Evolutionary conservation across 2,329 filamentous ascomycete genomes (phyloP).

Genomic region (Cercospora sp.): DNA sequence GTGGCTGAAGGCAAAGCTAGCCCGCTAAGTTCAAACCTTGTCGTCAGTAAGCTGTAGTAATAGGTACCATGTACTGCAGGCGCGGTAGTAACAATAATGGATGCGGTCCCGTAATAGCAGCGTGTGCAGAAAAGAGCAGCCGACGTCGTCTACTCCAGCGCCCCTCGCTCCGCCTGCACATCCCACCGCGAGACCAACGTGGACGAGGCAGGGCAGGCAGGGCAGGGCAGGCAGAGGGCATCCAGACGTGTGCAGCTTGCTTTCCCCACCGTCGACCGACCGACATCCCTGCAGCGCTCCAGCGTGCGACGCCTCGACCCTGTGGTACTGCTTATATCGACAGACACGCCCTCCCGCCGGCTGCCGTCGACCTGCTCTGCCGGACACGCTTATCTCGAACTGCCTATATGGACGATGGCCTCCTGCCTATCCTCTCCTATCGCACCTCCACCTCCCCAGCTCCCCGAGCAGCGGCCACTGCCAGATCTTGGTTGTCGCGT

Average conservation of each 20-base stretch:
- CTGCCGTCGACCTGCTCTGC: neutral
- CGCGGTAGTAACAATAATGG: neutral
- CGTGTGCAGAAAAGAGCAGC: neutral
- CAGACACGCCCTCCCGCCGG: neutral
- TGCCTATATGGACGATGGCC: neutral
- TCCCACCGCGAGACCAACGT: neutral
- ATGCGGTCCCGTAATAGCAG: neutral
- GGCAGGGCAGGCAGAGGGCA: neutral
- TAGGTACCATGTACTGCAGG: slow-evolving; percentile 4
- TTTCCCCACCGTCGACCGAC: neutral
- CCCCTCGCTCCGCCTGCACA: neutral
- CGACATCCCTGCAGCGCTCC: neutral
- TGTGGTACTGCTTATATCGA: neutral
- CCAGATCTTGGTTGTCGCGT: neutral
- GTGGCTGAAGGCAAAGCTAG: slow-evolving; percentile 2
- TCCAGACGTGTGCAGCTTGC: neutral
- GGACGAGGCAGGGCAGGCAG: neutral
- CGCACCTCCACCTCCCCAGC: neutral
- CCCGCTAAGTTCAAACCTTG: neutral
- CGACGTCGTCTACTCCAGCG: neutral
- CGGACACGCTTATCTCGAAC: neutral
- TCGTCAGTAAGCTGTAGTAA: slow-evolving; percentile 1
- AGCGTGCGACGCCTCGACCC: neutral
- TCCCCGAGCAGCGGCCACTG: neutral
- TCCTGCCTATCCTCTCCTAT: neutral